phyloP scores from a whole-genome alignment of 2,329 filamentous ascomycete genomes.

The Colletotrichum sp. region DNA sequence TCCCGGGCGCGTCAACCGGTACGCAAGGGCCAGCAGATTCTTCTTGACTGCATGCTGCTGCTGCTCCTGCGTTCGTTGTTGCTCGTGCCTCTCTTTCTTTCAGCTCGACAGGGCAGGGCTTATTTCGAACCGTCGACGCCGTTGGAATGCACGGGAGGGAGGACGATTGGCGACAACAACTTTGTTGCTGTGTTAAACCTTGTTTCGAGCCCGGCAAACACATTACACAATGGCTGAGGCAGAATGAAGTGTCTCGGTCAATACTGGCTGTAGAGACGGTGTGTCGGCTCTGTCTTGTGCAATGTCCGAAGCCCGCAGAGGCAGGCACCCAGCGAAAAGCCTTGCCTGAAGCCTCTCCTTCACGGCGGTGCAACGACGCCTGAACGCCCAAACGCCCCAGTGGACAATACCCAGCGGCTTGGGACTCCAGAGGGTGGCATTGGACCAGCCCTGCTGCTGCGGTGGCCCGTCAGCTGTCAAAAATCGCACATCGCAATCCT shows the following conservation, averaged over 20 bases:
- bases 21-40: background rate
- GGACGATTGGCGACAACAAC: background rate
- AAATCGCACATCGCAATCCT: slow-evolving; percentile 9
- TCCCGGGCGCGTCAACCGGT: background rate
- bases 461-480: background rate
- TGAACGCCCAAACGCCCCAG: background rate
- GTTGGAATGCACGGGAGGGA: background rate
- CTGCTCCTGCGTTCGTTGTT: background rate
- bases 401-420: background rate
- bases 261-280: background rate
- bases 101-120: slow-evolving; percentile 1
- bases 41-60: background rate
- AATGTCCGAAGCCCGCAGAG: background rate
- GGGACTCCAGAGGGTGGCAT: background rate
- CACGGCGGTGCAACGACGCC: background rate
- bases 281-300: background rate
- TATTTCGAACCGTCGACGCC: background rate
- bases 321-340: background rate
- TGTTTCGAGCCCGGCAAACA: background rate
- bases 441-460: background rate
- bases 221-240: background rate
- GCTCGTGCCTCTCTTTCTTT: background rate
- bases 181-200: background rate
- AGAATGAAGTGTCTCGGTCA: slow-evolving; percentile 2
- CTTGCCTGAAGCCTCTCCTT: background rate